Evolutionary conservation across 2,329 filamentous ascomycete species (phyloP).

Genomic region (Hortaea werneckii): DNA sequence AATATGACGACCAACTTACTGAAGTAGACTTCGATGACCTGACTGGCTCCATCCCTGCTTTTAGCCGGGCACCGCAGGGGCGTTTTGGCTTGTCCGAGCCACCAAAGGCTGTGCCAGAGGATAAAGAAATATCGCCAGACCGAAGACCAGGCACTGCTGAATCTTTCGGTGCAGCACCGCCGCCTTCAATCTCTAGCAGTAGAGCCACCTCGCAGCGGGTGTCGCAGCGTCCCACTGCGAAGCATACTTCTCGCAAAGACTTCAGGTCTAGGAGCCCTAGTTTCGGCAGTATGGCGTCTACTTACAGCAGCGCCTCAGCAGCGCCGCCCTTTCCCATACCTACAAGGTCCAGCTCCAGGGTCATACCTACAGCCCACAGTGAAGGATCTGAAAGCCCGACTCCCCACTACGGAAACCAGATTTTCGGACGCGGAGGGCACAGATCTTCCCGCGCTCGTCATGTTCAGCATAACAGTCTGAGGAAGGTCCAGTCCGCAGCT

Average conservation of each 20-base stretch:
- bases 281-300: slow-evolving; percentile 41
- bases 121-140: slow-evolving; percentile 26
- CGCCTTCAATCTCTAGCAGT: slow-evolving; percentile 23
- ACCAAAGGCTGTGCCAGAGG: slow-evolving; percentile 25
- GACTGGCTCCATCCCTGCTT: slow-evolving; percentile 15
- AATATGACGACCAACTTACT: slow-evolving; percentile 14
- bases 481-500: slow-evolving; percentile 77
- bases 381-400: slow-evolving; percentile 74
- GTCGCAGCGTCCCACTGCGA: slow-evolving; percentile 9
- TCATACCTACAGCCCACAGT: slow-evolving; percentile 56
- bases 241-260: slow-evolving; percentile 14
- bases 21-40: slow-evolving; percentile 19
- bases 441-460: slow-evolving; percentile 10
- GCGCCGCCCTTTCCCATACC: slow-evolving; percentile 85
- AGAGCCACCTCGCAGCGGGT: slow-evolving; percentile 15
- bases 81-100: slow-evolving; percentile 22
- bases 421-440: slow-evolving; percentile 9
- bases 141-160: slow-evolving; percentile 21
- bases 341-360: slow-evolving; percentile 74
- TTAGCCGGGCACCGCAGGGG: slow-evolving; percentile 17
- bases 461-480: slow-evolving; percentile 40
- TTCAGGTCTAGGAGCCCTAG: slow-evolving; percentile 54
- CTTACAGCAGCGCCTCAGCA: slow-evolving; percentile 22
- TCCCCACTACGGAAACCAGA: slow-evolving; percentile 29
- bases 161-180: slow-evolving; percentile 22